These are phyloP conservation scores for Globisporangium takayamanum DNA, from an alignment of 352 stramenopile genomes.

Conservation along the genomic window DNA sequence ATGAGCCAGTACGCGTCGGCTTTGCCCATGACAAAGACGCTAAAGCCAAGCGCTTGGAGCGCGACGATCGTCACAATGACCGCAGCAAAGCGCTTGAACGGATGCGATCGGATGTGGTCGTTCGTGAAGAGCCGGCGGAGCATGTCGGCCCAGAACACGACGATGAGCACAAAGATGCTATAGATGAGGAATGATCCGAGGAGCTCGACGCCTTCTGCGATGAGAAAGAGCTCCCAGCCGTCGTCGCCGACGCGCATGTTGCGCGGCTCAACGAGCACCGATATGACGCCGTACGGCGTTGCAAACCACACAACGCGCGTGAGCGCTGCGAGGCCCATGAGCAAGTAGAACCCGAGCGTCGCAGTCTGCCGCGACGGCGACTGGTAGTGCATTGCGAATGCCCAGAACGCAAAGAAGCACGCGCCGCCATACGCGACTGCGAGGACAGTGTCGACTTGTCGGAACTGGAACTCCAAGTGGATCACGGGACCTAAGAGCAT, in stretches of 20 bases:
- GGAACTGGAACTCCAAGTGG: constrained; percentile 73
- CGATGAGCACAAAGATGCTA: constrained; percentile 96
- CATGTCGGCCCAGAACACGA: constrained; percentile 97
- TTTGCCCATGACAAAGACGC: constrained; percentile 72
- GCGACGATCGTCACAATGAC: constrained; percentile 62
- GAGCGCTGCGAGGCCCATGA: constrained; percentile 60
- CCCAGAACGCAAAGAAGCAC: constrained; percentile 80
- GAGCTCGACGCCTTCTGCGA: constrained; percentile 86
- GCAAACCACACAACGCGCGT: constrained; percentile 70
- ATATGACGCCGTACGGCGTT: constrained; percentile 65
- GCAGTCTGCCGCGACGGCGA: constrained; percentile 45
- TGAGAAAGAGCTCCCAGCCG: constrained; percentile 60
- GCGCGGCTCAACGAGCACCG: constrained; percentile 53
- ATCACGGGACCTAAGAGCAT: constrained; percentile 36
- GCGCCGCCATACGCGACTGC: constrained; percentile 65
- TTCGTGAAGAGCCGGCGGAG: constrained; percentile 88
- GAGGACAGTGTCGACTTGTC: constrained; percentile 74
- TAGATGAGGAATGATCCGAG: constrained; percentile 93
- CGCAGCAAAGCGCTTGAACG: constrained; percentile 88
- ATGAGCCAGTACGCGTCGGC: constrained; percentile 93
- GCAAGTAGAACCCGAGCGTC: constrained; percentile 78
- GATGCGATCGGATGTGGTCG: constrained; percentile 62
- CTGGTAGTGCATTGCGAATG: constrained; percentile 64
- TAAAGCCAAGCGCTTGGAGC: constrained; percentile 80
- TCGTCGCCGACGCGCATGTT: constrained; percentile 58